Evolutionary conservation across 257 asterid species (phyloP).

Genomic region (Orobanche coerulescens): DNA sequence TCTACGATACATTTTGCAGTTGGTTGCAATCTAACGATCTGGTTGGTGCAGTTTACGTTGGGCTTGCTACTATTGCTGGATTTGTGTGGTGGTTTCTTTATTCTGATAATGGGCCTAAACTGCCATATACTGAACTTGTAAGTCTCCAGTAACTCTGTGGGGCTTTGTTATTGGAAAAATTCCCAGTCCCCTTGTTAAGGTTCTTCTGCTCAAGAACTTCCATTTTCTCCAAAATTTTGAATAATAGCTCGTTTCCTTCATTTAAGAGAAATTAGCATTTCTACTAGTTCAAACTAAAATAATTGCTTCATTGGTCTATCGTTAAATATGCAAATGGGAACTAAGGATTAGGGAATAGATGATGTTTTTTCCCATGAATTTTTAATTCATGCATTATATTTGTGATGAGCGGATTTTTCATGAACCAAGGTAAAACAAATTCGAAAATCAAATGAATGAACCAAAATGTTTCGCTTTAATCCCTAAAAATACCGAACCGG

Average conservation of each 20-base stretch:
- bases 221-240: constrained; percentile 11
- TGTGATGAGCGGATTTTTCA: constrained; percentile 7
- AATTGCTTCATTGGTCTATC: constrained; percentile 11
- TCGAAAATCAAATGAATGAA: too few species aligned
- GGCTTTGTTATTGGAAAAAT: constrained; percentile 1
- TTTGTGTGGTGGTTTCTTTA: constrained; percentile 98
- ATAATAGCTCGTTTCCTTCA: background rate
- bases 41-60: constrained; percentile 80
- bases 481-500: too few species aligned
- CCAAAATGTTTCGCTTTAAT: too few species aligned
- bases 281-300: background rate
- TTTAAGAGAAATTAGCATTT: background rate
- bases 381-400: background rate
- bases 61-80: constrained; percentile 97
- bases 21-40: constrained; percentile 19
- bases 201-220: constrained; percentile 11
- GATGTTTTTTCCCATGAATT: too few species aligned
- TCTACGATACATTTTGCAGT: background rate
- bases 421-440: too few species aligned
- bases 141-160: constrained; percentile 21
- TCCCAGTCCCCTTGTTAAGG: constrained; percentile 5
- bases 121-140: constrained; percentile 77
- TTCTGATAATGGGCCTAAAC: constrained; percentile 79
- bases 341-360: constrained; percentile 1
- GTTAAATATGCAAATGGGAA: constrained; percentile 18